Percentiles rank a stretch among this genome's conserved stretches.
Conservation (phyloP, 1,139 yeast species). For the Blastobotrys ciferrii region DNA sequence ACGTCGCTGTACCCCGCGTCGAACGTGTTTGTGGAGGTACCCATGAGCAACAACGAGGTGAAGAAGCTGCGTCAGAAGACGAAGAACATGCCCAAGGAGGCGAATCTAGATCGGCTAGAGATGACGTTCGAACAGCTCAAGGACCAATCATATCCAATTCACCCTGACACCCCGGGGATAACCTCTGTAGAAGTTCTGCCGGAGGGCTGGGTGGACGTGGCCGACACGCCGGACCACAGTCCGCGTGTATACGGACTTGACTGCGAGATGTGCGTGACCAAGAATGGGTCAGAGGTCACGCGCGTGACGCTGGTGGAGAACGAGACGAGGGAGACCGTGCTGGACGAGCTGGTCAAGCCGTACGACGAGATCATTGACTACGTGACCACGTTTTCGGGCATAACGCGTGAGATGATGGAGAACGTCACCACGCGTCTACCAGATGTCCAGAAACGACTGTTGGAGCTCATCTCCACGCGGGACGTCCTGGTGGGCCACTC, state of each 20-base stretch:
- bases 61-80: slow-evolving; percentile 22
- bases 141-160: slow-evolving; percentile 60
- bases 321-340: slow-evolving; percentile 50
- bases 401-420: slow-evolving; percentile 63
- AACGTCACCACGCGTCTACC: slow-evolving; percentile 61
- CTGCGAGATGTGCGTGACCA: slow-evolving; percentile 86
- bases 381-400: slow-evolving; percentile 80
- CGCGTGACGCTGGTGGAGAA: slow-evolving; percentile 73
- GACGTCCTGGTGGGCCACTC: slow-evolving; percentile 85
- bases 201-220: slow-evolving; percentile 14
- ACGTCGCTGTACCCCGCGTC: slow-evolving; percentile 55
- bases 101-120: slow-evolving; percentile 49
- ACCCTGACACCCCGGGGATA: slow-evolving; percentile 37
- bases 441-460: slow-evolving; percentile 64
- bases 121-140: slow-evolving; percentile 47
- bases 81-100: slow-evolving; percentile 11
- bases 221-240: slow-evolving; percentile 15
- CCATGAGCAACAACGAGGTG: slow-evolving; percentile 56
- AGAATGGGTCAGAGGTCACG: slow-evolving; percentile 63
- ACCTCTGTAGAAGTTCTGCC: slow-evolving; percentile 19
- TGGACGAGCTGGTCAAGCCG: slow-evolving; percentile 80
- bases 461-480: slow-evolving; percentile 59
- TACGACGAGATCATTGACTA: slow-evolving; percentile 71
- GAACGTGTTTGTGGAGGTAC: slow-evolving; percentile 54
- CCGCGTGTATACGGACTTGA: slow-evolving; percentile 76